phyloP scores from a whole-genome alignment of 352 stramenopile genomes.

The Phytopythium mirpurense region DNA sequence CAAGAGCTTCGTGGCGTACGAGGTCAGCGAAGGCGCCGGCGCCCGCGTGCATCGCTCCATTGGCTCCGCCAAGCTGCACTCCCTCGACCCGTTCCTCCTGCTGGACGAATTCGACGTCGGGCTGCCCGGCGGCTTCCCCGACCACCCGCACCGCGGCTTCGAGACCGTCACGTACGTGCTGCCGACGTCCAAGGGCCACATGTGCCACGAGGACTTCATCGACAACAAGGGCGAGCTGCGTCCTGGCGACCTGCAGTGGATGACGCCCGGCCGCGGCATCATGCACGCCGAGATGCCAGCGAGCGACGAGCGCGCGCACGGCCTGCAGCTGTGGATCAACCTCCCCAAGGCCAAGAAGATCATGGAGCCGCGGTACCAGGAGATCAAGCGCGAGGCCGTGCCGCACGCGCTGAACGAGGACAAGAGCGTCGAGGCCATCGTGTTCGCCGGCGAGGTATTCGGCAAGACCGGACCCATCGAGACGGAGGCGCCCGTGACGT shows the following conservation, averaged over 20 bases:
- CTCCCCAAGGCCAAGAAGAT: conserved; percentile 38
- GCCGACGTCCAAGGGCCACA: conserved; percentile 56
- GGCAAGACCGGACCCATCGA: conserved; percentile 32
- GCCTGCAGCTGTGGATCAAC: conserved; percentile 53
- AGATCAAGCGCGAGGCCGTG: conserved; percentile 33
- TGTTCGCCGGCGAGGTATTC: conserved; percentile 50
- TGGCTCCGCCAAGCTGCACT: conserved; percentile 39
- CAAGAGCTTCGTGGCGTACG: conserved; percentile 44
- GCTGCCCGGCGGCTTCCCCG: conserved; percentile 77
- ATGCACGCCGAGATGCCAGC: conserved; percentile 49
- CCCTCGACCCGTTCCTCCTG: conserved; percentile 56
- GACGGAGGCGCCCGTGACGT: conserved; percentile 41
- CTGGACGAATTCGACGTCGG: conserved; percentile 51
- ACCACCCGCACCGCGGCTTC: conserved; percentile 91
- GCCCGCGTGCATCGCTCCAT: conserved; percentile 51
- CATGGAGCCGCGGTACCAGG: conserved; percentile 47
- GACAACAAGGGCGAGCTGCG: conserved; percentile 45
- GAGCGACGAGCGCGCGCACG: conserved; percentile 26
- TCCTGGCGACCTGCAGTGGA: conserved; percentile 54
- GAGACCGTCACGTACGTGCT: conserved; percentile 91
- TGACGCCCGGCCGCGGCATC: conserved; percentile 46
- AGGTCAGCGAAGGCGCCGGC: conserved; percentile 51
- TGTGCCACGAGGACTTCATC: conserved; percentile 85
- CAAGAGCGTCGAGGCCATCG: conserved; percentile 37
- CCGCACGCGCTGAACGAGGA: conserved; percentile 31